Evolutionary conservation across 208 protist genomes (phyloP).

Genomic region (Acanthamoeba healyi): DNA sequence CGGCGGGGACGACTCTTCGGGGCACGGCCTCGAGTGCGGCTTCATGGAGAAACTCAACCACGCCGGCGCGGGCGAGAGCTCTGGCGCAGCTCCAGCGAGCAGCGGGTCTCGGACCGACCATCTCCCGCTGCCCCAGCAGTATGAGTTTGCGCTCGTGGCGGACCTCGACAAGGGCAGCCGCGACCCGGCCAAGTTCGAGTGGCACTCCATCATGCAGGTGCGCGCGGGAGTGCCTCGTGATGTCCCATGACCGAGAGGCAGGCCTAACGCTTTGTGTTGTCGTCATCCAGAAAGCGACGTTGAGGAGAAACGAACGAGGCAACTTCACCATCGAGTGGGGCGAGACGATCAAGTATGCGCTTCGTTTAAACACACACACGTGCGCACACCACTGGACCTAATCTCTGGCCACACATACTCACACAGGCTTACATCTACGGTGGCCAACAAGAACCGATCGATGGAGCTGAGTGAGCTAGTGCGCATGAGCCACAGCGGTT

Average conservation of each 20-base stretch:
- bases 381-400: neutral
- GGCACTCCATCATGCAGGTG: slow-evolving; percentile 74
- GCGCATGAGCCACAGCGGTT: slow-evolving; percentile 14
- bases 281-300: slow-evolving; percentile 65
- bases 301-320: slow-evolving; percentile 53
- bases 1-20: neutral
- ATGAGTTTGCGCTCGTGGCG: slow-evolving; percentile 52
- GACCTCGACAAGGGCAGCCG: slow-evolving; percentile 73
- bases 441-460: slow-evolving; percentile 72
- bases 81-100: neutral
- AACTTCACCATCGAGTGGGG: slow-evolving; percentile 76
- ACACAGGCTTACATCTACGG: neutral
- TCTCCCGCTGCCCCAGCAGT: slow-evolving; percentile 59
- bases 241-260: no score
- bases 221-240: no score
- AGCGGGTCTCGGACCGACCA: neutral
- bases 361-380: neutral
- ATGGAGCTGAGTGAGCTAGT: slow-evolving; percentile 76
- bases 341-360: slow-evolving; percentile 47
- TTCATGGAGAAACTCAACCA: neutral
- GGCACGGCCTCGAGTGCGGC: neutral
- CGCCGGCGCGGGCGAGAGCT: no score
- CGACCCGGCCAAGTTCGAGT: slow-evolving; percentile 53
- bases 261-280: no score
- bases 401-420: neutral